Evolutionary conservation across 805 yeast species (phyloP).

Genomic region (Monosporozyma siamensis): DNA sequence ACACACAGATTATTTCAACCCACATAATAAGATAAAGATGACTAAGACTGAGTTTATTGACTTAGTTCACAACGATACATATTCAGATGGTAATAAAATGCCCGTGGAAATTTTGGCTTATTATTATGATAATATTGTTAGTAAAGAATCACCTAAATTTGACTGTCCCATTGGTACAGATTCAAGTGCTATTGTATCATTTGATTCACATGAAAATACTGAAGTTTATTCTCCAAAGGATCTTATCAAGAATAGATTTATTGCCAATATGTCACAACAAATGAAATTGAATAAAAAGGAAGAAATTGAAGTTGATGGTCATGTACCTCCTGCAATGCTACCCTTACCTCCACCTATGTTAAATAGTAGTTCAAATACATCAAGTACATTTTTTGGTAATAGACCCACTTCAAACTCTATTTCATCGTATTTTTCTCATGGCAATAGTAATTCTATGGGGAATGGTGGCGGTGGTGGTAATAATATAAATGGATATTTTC

Average conservation of each 20-base stretch:
- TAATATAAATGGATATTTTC: neutral
- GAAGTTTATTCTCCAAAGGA: conserved; percentile 20
- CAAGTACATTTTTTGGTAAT: conserved; percentile 1
- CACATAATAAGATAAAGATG: conserved; percentile 60
- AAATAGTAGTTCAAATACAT: neutral
- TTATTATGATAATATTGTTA: conserved; percentile 58
- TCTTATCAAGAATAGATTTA: conserved; percentile 8
- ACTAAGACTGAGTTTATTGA: conserved; percentile 50
- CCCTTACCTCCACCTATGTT: neutral
- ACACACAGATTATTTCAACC: conserved; percentile 67
- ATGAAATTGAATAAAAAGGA: neutral
- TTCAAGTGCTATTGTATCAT: neutral
- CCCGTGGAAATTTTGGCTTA: conserved; percentile 43
- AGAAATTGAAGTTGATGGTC: neutral
- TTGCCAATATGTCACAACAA: neutral
- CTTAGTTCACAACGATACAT: conserved; percentile 32
- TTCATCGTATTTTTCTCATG: conserved; percentile 17
- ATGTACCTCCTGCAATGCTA: neutral
- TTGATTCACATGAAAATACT: conserved; percentile 2
- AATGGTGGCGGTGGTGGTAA: neutral
- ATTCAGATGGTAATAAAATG: conserved; percentile 21
- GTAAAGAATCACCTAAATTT: conserved; percentile 40
- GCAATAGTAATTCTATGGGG: neutral
- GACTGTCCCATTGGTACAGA: conserved; percentile 7
- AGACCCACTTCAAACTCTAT: conserved; percentile 20